phyloP scores from a whole-genome alignment of 2,329 filamentous ascomycete species.

The Paecilomyces fulvus region DNA sequence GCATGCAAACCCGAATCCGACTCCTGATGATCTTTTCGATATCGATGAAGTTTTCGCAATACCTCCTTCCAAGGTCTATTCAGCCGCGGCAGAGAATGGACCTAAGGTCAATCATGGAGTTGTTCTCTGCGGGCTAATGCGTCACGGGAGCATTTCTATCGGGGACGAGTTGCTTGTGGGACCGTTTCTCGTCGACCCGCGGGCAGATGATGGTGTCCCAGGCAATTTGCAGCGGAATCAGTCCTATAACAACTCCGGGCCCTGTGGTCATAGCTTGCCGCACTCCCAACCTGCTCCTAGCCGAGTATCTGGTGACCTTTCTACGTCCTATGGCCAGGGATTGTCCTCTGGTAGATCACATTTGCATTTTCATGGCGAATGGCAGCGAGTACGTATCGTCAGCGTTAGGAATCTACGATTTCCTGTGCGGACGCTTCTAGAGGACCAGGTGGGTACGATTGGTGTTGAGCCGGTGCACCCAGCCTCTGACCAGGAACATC shows the following conservation, averaged over 20 bases:
- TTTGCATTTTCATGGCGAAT: constrained; percentile 56
- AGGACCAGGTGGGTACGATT: constrained; percentile 83
- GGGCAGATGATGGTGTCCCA: constrained; percentile 43
- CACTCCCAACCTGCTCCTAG: constrained; percentile 15
- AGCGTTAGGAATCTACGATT: constrained; percentile 83
- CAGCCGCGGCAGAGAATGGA: constrained; percentile 29
- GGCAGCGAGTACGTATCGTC: constrained; percentile 71
- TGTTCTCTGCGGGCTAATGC: constrained; percentile 78
- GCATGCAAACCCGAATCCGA: constrained; percentile 28
- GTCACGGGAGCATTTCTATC: constrained; percentile 67
- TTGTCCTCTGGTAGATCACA: constrained; percentile 33
- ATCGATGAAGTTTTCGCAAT: constrained; percentile 84
- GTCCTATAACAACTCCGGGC: constrained; percentile 7
- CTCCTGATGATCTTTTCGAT: constrained; percentile 65
- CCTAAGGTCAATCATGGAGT: constrained; percentile 46
- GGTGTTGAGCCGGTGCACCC: constrained; percentile 50
- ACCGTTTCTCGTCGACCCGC: constrained; percentile 51
- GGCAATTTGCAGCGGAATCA: constrained; percentile 6
- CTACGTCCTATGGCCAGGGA: constrained; percentile 21
- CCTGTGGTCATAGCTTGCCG: constrained; percentile 12
- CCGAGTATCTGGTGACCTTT: constrained; percentile 25
- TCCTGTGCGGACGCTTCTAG: constrained; percentile 65
- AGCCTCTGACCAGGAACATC: constrained; percentile 12
- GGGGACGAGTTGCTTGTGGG: constrained; percentile 73
- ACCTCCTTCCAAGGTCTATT: constrained; percentile 52